phyloP scores from a whole-genome alignment of 192 early-diverging fungal genomes.

The Chytriomyces hyalinus region DNA sequence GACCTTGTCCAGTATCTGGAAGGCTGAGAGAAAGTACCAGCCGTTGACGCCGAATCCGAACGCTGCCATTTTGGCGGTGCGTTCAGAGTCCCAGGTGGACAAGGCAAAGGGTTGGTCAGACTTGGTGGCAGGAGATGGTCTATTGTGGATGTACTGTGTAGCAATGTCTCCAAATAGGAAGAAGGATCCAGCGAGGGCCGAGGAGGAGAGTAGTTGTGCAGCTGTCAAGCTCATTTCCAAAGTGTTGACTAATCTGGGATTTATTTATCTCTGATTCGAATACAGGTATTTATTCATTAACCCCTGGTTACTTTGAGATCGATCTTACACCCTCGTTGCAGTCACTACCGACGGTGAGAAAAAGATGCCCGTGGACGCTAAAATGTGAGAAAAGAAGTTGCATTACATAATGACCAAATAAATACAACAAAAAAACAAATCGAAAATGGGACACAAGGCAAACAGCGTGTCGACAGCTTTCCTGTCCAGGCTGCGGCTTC shows the following conservation, averaged over 20 bases:
- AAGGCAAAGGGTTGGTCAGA: neutral
- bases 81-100: conserved; percentile 12
- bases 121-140: neutral
- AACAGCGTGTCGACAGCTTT: too few relatives aligned
- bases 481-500: too few relatives aligned
- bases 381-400: neutral
- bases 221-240: neutral
- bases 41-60: conserved; percentile 31
- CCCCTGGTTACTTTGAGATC: neutral
- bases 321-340: neutral
- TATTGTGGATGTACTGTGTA: neutral
- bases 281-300: neutral
- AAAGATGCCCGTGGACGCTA: neutral
- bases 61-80: conserved; percentile 29
- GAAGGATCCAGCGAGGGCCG: conserved; percentile 15
- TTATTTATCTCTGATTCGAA: neutral
- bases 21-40: conserved; percentile 19
- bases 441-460: too few relatives aligned
- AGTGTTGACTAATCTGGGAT: neutral
- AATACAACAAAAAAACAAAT: too few relatives aligned
- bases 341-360: neutral
- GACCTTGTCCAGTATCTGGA: conserved; percentile 14
- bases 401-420: too few relatives aligned
- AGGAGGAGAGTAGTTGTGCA: conserved; percentile 11
- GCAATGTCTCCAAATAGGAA: conserved; percentile 26